Conservation (phyloP, 2,329 filamentous ascomycete species). For the Corinectria fuckeliana region DNA sequence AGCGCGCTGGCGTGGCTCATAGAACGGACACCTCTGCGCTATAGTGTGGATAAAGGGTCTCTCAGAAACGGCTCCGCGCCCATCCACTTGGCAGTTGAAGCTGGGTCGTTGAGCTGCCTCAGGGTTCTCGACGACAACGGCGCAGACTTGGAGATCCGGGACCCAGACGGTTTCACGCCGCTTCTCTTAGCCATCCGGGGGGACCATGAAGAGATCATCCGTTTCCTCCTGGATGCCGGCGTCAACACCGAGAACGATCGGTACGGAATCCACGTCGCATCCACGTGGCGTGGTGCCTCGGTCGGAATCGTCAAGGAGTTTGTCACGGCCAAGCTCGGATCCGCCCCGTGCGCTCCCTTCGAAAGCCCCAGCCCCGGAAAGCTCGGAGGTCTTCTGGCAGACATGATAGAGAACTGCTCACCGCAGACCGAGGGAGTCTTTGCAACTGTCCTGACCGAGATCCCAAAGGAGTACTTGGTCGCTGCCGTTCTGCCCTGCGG, state of each 20-base stretch:
- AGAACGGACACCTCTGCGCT: constrained; percentile 17
- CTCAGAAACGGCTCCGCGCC: constrained; percentile 21
- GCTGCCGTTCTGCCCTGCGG: constrained; percentile 31
- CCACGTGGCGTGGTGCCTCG: not conserved
- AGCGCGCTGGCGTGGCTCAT: constrained; percentile 26
- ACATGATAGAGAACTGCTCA: constrained; percentile 19
- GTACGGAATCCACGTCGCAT: constrained; percentile 7
- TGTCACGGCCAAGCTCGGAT: not conserved
- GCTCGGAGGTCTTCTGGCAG: constrained; percentile 25
- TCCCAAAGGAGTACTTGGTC: constrained; percentile 23
- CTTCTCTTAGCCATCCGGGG: constrained; percentile 23
- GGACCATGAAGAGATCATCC: constrained; percentile 17
- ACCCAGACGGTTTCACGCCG: constrained; percentile 26
- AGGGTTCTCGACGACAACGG: constrained; percentile 17
- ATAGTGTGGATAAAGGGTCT: constrained; percentile 16
- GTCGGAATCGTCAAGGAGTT: constrained; percentile 5
- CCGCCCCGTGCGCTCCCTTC: no score
- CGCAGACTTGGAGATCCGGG: constrained; percentile 23
- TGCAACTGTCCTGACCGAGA: constrained; percentile 17
- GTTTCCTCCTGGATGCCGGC: constrained; percentile 21
- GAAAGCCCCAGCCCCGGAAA: not conserved
- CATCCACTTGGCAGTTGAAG: constrained; percentile 28
- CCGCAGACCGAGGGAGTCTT: constrained; percentile 11
- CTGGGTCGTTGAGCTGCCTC: constrained; percentile 28
- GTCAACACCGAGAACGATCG: constrained; percentile 10